Evolutionary conservation across 768 basidiomycete genomes (phyloP).

Genomic region (Leccinum boreale): DNA sequence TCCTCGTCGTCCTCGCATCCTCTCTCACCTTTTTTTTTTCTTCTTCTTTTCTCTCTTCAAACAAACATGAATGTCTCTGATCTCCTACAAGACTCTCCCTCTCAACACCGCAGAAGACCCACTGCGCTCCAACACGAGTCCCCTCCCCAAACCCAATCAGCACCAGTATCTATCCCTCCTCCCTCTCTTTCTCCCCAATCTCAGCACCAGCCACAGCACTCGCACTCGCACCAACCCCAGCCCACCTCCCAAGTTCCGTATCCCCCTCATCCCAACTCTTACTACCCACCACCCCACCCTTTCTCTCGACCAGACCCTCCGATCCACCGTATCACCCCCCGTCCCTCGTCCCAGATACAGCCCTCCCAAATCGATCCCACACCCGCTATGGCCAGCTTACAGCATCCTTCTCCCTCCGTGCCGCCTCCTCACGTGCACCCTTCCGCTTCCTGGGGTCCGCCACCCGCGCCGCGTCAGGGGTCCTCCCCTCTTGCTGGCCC

Average conservation of each 20-base stretch:
- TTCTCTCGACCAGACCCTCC: conserved; percentile 18
- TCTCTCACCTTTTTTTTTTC: background rate
- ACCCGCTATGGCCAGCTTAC: conserved; percentile 32
- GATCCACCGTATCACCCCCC: conserved; percentile 30
- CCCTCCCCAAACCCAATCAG: conserved; percentile 26
- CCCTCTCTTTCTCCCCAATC: conserved; percentile 32
- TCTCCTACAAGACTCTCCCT: conserved; percentile 68
- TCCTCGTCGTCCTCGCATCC: conserved; percentile 7
- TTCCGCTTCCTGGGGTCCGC: conserved; percentile 32
- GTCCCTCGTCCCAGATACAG: conserved; percentile 33
- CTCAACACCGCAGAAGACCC: conserved; percentile 44
- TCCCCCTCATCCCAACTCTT: conserved; percentile 24
- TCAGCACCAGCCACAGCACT: conserved; percentile 28
- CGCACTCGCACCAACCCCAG: conserved; percentile 16
- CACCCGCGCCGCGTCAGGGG: conserved; percentile 26
- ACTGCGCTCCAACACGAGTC: conserved; percentile 25
- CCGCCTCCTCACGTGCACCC: conserved; percentile 31
- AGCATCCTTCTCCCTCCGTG: conserved; percentile 30
- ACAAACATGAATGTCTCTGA: conserved; percentile 61
- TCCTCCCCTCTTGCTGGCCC: conserved; percentile 27
- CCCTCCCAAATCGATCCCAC: conserved; percentile 24
- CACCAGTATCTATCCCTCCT: conserved; percentile 22
- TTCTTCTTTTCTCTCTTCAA: background rate
- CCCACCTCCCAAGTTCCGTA: conserved; percentile 16
- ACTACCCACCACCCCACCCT: conserved; percentile 17